Evolutionary conservation across 768 basidiomycete species (phyloP), one percentile per base, ranked within the genome.

Genomic region (Candolleomyces eurysporus): DNA sequence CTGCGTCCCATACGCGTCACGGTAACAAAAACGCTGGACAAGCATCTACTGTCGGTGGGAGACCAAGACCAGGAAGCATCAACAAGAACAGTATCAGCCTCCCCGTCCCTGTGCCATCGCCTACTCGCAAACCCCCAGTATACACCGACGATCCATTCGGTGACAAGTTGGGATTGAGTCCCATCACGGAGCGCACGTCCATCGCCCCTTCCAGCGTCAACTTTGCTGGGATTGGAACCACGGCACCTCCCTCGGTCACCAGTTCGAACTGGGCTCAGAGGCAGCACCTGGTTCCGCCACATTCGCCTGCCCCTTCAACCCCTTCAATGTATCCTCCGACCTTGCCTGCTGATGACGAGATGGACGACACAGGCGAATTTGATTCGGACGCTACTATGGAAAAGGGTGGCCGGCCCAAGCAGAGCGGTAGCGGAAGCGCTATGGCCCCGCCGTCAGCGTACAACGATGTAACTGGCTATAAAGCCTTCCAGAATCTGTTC

Each of bases 311-410:
- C 2, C 60, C 60, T 5, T 56, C 60, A 3, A 61, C 42, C 6
- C 60, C 60, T 5, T 61, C 60, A 3, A n/a, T 61, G 45, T 61
- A 61, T 30, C 60, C 60, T 4, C 60, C 60, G 13, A 61, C 60
- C 11, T 30, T 61, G 7, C 55, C 55, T 6, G 55, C 42, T 14
- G 60, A 48, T 51, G 60, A 60, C 43, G 59, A 57, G 30, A 13
- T 43, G n/a, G 40, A 61, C 45, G 40, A 57, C 7, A 32, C 52
- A 39, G 32, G 32, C 31, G 52, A 54, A 5, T 31, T 39, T 21
- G 52, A 54, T 39, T 54, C 52, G 31, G 52, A 54, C 39, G 52
- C 31, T 14, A 54, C 52, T 16, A 13, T 54, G 31, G 52, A 54
- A 5, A 31, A 31, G 32, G 11, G 4, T 11, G 17, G 30, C 16